These are phyloP conservation scores for Microcyclospora tardicrescens DNA, from an alignment of 2,329 filamentous ascomycete genomes.

Conservation along the genomic window DNA sequence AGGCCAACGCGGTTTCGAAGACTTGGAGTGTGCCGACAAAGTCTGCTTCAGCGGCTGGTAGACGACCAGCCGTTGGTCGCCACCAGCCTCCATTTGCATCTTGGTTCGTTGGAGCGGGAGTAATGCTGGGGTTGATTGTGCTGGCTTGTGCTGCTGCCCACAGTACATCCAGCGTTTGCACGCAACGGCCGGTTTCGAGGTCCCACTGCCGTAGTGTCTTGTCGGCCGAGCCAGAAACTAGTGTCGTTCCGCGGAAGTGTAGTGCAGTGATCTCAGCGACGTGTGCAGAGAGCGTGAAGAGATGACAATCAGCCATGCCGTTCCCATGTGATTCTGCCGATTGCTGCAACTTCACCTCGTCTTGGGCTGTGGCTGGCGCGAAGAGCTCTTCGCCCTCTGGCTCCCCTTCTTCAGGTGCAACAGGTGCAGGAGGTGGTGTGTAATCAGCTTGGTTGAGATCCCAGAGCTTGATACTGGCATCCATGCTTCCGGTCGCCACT, in stretches of 20 bases:
- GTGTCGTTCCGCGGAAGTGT: constrained; percentile 74
- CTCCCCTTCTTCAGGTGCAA: constrained; percentile 30
- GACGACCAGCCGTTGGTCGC: constrained; percentile 50
- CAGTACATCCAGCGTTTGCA: constrained; percentile 93
- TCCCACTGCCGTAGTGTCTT: constrained; percentile 98
- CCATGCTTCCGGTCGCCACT: constrained; percentile 84
- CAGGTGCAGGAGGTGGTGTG: constrained; percentile 40
- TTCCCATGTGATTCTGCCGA: constrained; percentile 52
- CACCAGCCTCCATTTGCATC: constrained; percentile 34
- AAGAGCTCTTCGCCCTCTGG: constrained; percentile 35
- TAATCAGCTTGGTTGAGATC: constrained; percentile 83
- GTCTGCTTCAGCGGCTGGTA: constrained; percentile 58
- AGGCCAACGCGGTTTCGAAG: constrained; percentile 89
- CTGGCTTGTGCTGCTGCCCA: constrained; percentile 91
- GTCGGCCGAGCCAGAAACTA: constrained; percentile 92
- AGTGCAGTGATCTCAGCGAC: constrained; percentile 90
- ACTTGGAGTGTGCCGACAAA: constrained; percentile 93
- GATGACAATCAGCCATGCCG: constrained; percentile 75
- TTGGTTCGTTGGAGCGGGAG: constrained; percentile 4
- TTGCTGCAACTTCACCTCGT: neutral
- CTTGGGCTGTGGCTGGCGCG: constrained; percentile 2
- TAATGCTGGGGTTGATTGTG: constrained; percentile 40
- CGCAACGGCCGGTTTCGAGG: constrained; percentile 88
- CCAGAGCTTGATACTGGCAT: constrained; percentile 90
- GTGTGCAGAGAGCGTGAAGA: constrained; percentile 82